A percentile compares a stretch with the other conserved stretches of the same genome.
These are phyloP conservation scores for Ascochyta lentis DNA, from an alignment of 2,329 filamentous ascomycete genomes.

Conservation along the genomic window DNA sequence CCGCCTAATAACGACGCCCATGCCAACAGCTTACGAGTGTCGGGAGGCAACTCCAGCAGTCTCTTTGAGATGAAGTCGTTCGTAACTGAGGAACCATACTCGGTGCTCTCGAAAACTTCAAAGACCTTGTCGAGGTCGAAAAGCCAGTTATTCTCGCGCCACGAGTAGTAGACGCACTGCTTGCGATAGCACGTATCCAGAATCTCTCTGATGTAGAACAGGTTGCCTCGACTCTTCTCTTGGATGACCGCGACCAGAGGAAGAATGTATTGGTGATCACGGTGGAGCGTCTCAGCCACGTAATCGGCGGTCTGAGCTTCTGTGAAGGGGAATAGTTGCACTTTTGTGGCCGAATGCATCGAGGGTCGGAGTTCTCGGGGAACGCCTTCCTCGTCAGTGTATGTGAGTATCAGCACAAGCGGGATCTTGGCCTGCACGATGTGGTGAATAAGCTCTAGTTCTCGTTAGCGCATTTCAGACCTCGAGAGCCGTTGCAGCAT, in stretches of 20 bases:
- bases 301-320: conserved; percentile 84
- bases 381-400: conserved; percentile 51
- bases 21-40: conserved; percentile 78
- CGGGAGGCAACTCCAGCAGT: conserved; percentile 75
- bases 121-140: conserved; percentile 88
- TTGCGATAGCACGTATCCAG: conserved; percentile 85
- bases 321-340: conserved; percentile 74
- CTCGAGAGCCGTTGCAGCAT: not conserved
- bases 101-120: conserved; percentile 79
- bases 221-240: conserved; percentile 86
- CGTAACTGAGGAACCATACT: conserved; percentile 79
- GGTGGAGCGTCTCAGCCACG: conserved; percentile 80
- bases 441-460: conserved; percentile 74
- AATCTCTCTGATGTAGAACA: conserved; percentile 92
- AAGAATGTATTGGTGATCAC: conserved; percentile 72
- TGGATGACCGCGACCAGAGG: conserved; percentile 84
- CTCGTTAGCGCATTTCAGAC: not conserved
- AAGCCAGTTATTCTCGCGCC: conserved; percentile 77
- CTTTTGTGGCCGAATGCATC: conserved; percentile 61
- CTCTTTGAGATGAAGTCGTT: conserved; percentile 82
- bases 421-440: conserved; percentile 80
- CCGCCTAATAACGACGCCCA: conserved; percentile 87
- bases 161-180: conserved; percentile 90
- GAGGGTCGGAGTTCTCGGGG: conserved; percentile 47
- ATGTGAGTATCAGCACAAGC: conserved; percentile 72